phyloP scores from a whole-genome alignment of 164 flowering plant species.

The Vitis vinifera region DNA sequence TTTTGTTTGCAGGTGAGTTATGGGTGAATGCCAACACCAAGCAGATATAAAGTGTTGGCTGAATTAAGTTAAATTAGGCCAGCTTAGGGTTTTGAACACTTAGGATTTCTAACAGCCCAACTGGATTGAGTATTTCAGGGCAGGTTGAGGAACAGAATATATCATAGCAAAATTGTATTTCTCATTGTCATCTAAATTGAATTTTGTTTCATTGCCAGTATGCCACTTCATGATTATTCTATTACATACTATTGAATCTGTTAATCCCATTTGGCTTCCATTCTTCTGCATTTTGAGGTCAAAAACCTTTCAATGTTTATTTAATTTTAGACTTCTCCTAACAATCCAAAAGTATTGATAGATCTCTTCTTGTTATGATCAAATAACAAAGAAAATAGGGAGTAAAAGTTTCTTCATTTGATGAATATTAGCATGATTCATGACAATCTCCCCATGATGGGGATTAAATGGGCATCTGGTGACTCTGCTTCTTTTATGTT shows the following conservation, averaged over 20 bases:
- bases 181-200: not conserved
- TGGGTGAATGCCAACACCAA: not conserved
- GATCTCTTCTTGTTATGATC: not conserved
- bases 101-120: not conserved
- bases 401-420: not conserved
- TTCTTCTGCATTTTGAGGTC: not conserved
- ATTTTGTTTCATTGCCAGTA: too few relatives aligned
- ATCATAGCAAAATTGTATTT: too few relatives aligned
- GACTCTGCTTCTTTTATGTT: not conserved
- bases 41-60: too few relatives aligned
- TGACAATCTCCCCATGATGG: not conserved
- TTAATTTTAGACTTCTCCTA: not conserved
- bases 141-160: not conserved
- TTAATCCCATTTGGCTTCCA: not conserved
- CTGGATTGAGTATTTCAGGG: not conserved
- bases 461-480: not conserved
- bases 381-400: not conserved
- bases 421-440: not conserved
- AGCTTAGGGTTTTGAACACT: not conserved
- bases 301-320: not conserved
- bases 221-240: not conserved
- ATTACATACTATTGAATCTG: not conserved
- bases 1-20: not conserved
- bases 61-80: too few relatives aligned
- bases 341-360: not conserved